Percentiles rank a stretch among this genome's conserved stretches.
These are phyloP conservation scores for Boletus rubroflammeus DNA, from an alignment of 768 basidiomycete species.

Conservation along the genomic window DNA sequence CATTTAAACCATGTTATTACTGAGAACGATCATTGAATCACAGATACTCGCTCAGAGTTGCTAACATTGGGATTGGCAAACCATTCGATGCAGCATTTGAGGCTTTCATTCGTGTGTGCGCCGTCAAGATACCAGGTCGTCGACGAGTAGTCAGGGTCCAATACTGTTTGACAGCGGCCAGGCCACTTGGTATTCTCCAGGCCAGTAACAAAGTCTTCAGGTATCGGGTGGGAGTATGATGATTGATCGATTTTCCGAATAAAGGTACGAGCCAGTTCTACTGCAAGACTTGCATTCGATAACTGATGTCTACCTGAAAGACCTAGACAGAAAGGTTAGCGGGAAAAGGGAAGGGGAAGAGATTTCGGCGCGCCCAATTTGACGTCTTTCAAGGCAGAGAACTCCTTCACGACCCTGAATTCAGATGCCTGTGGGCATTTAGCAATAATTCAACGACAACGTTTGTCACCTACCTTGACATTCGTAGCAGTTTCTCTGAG, in stretches of 20 bases:
- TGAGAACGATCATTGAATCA: background rate
- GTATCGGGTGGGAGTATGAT: slow-evolving; percentile 33
- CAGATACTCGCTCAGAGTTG: slow-evolving; percentile 32
- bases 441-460: background rate
- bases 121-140: slow-evolving; percentile 92
- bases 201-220: slow-evolving; percentile 54
- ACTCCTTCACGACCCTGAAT: slow-evolving; percentile 58
- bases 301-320: slow-evolving; percentile 83
- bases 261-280: slow-evolving; percentile 68
- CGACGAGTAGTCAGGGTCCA: slow-evolving; percentile 48
- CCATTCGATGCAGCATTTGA: slow-evolving; percentile 87
- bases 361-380: slow-evolving; percentile 52
- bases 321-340: slow-evolving; percentile 43
- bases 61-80: slow-evolving; percentile 63
- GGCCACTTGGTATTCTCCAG: slow-evolving; percentile 81
- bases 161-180: slow-evolving; percentile 85
- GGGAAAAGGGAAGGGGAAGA: background rate
- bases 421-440: slow-evolving; percentile 50
- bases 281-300: slow-evolving; percentile 84
- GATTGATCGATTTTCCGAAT: slow-evolving; percentile 36
- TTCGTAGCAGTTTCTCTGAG: slow-evolving; percentile 65
- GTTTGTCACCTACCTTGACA: slow-evolving; percentile 46
- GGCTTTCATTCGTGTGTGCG: slow-evolving; percentile 90
- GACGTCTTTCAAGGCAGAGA: slow-evolving; percentile 47
- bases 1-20: slow-evolving; percentile 1